Conservation (phyloP, 2,329 filamentous ascomycete species). For the Aspergillus arachidicola region DNA sequence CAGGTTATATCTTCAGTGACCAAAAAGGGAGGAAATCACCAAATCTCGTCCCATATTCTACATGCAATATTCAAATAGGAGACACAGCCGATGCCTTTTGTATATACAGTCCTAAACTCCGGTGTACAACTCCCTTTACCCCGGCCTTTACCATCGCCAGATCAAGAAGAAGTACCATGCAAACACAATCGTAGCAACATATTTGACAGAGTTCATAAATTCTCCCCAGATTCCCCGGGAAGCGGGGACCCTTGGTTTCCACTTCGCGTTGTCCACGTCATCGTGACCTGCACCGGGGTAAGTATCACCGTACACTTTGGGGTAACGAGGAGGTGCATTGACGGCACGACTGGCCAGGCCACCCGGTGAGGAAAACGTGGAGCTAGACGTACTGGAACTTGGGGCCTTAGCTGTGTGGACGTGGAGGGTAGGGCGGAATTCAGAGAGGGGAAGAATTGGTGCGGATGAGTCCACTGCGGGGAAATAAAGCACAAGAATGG, state of each 20-base stretch:
- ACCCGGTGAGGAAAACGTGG: constrained; percentile 29
- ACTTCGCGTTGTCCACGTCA: constrained; percentile 28
- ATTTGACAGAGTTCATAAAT: constrained; percentile 62
- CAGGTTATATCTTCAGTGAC: not conserved
- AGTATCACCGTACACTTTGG: constrained; percentile 28
- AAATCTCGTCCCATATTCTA: no score
- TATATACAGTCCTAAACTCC: not conserved
- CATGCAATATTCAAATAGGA: not conserved
- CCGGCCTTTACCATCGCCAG: constrained; percentile 56
- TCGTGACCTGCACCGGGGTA: constrained; percentile 20
- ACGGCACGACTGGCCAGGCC: constrained; percentile 33
- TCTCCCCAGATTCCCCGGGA: constrained; percentile 57
- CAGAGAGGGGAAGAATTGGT: constrained; percentile 34
- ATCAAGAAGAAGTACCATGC: constrained; percentile 69
- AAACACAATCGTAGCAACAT: constrained; percentile 65
- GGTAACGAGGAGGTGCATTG: constrained; percentile 23
- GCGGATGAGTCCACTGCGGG: constrained; percentile 14
- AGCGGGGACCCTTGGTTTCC: constrained; percentile 25
- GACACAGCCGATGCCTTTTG: not conserved
- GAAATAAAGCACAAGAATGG: constrained; percentile 30
- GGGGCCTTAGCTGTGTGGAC: constrained; percentile 25
- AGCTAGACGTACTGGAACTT: constrained; percentile 37
- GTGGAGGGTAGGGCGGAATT: constrained; percentile 28
- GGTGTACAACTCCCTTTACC: no score
- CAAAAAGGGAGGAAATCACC: not conserved